Percentiles rank a stretch among this genome's conserved stretches.
phyloP scores from a whole-genome alignment of 805 yeast species.

The Ogataea parapolymorpha region DNA sequence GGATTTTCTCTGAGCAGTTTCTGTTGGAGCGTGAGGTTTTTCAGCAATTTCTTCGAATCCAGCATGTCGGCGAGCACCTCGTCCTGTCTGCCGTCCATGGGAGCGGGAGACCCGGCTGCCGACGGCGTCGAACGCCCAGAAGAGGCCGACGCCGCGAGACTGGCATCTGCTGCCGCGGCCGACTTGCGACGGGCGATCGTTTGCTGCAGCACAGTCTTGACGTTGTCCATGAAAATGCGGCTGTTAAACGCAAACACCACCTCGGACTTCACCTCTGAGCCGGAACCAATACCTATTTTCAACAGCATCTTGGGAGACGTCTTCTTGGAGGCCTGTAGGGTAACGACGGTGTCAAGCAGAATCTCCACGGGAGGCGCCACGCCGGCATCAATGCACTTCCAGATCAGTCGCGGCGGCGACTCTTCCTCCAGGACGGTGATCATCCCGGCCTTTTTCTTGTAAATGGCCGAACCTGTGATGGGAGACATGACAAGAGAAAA shows the following conservation, averaged over 20 bases:
- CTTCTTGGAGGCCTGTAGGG: constrained; percentile 69
- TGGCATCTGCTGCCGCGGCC: constrained; percentile 41
- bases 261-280: constrained; percentile 23
- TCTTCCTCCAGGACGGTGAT: constrained; percentile 53
- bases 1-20: constrained; percentile 67
- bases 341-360: constrained; percentile 40
- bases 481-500: constrained; percentile 10
- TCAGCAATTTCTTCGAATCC: constrained; percentile 56
- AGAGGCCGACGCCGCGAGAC: constrained; percentile 11
- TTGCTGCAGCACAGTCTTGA: constrained; percentile 64
- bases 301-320: constrained; percentile 64
- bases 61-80: constrained; percentile 37
- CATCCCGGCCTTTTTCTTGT: constrained; percentile 55
- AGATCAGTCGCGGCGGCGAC: constrained; percentile 50
- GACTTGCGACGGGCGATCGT: constrained; percentile 65
- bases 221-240: constrained; percentile 71
- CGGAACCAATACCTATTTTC: constrained; percentile 44
- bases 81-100: constrained; percentile 23
- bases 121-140: constrained; percentile 3
- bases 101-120: constrained; percentile 15
- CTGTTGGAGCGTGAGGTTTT: constrained; percentile 77
- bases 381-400: constrained; percentile 55
- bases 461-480: constrained; percentile 48
- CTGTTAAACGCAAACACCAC: constrained; percentile 62
- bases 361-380: constrained; percentile 41